A percentile compares a stretch with the other conserved stretches of the same genome.
These are phyloP conservation scores for Geotrichum reessii DNA, from an alignment of 1,139 yeast species.

Conservation along the genomic window DNA sequence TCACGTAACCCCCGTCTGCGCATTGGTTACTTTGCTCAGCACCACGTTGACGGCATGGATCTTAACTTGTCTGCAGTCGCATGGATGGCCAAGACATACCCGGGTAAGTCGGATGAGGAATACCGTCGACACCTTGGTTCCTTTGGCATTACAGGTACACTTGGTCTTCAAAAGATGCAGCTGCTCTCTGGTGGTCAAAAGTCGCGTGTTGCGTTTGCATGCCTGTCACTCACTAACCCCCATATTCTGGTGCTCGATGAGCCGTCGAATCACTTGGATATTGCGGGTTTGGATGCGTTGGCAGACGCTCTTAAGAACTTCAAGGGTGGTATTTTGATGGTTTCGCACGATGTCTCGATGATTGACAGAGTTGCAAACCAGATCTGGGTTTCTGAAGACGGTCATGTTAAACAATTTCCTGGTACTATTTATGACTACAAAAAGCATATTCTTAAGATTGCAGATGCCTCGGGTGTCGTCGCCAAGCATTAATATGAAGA, in stretches of 20 bases:
- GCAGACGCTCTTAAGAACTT: slow-evolving; percentile 81
- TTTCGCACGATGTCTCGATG: slow-evolving; percentile 91
- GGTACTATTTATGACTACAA: slow-evolving; percentile 87
- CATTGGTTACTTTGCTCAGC: slow-evolving; percentile 98
- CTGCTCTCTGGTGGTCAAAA: slow-evolving; percentile 96
- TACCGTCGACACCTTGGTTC: slow-evolving; percentile 95
- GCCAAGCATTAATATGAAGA: slow-evolving; percentile 51
- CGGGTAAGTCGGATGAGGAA: slow-evolving; percentile 94
- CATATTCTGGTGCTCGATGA: slow-evolving; percentile 91
- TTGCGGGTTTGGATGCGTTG: slow-evolving; percentile 93
- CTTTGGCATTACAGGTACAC: slow-evolving; percentile 91
- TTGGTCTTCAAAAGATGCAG: slow-evolving; percentile 88
- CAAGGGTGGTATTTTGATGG: slow-evolving; percentile 96
- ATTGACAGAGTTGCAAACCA: slow-evolving; percentile 85
- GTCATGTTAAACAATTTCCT: slow-evolving; percentile 69
- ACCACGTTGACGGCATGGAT: slow-evolving; percentile 98
- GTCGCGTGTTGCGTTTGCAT: slow-evolving; percentile 96
- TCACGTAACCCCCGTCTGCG: slow-evolving; percentile 79
- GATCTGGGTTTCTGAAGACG: slow-evolving; percentile 91
- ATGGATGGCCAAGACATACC: slow-evolving; percentile 87
- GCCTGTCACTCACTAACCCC: slow-evolving; percentile 85
- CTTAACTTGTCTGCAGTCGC: slow-evolving; percentile 78
- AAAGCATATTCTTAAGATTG: slow-evolving; percentile 72
- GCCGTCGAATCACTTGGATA: slow-evolving; percentile 98
- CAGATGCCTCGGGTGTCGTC: slow-evolving; percentile 84